Conservation (phyloP, 1,284 basidiomycete species). For the Microbotryum violaceum region DNA sequence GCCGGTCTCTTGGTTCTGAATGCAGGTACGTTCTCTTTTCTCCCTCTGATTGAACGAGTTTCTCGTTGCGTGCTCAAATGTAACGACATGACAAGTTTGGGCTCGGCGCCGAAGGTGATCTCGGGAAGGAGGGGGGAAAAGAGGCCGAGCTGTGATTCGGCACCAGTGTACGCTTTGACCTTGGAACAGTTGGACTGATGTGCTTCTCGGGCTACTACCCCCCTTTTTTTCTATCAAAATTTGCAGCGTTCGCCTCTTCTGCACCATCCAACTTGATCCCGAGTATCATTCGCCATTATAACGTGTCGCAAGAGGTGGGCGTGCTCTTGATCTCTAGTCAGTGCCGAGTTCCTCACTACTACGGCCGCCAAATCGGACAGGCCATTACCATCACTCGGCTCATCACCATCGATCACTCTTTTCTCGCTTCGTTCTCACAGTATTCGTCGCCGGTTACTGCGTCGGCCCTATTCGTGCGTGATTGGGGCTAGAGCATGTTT, state of each 20-base stretch:
- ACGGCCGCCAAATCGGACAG: too few relatives aligned
- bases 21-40: conserved; percentile 42
- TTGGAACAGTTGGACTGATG: too few relatives aligned
- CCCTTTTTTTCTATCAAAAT: neutral
- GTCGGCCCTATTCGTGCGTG: conserved; percentile 16
- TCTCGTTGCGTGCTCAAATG: too few relatives aligned
- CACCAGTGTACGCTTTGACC: too few relatives aligned
- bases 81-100: too few relatives aligned
- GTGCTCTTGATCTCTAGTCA: conserved; percentile 45
- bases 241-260: conserved; percentile 52
- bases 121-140: too few relatives aligned
- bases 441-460: conserved; percentile 43
- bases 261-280: conserved; percentile 50
- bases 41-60: neutral
- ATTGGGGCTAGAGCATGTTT: neutral
- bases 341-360: neutral
- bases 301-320: conserved; percentile 52
- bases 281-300: conserved; percentile 50
- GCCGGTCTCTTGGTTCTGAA: conserved; percentile 60
- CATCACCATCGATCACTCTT: too few relatives aligned
- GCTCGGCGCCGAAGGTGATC: too few relatives aligned
- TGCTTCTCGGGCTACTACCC: too few relatives aligned
- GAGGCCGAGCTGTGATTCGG: too few relatives aligned
- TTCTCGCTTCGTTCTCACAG: neutral
- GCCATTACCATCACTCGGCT: too few relatives aligned